Evolutionary conservation across 495 filamentous ascomycete species (phyloP).

Genomic region (Neurospora sp.): DNA sequence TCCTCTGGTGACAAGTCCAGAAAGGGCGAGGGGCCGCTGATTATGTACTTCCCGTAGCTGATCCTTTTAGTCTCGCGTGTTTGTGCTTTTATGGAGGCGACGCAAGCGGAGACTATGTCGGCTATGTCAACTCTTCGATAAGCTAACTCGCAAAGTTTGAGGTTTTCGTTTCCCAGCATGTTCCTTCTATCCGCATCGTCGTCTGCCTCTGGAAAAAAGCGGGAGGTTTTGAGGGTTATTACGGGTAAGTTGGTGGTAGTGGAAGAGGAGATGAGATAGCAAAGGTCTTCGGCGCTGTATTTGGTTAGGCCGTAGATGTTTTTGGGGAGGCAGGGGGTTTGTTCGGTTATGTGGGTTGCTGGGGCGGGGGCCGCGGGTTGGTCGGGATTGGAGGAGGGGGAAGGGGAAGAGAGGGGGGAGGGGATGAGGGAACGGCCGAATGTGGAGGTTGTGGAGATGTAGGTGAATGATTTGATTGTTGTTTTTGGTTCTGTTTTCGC

Average conservation of each 20-base stretch:
- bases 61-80: not conserved
- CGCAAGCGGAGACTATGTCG: conserved; percentile 18
- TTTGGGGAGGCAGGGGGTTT: conserved; percentile 11
- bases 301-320: conserved; percentile 26
- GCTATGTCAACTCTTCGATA: conserved; percentile 20
- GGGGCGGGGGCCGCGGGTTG: too few relatives aligned
- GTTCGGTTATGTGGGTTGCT: conserved; percentile 20
- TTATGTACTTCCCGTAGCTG: conserved; percentile 13
- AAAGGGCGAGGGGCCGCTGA: conserved; percentile 17
- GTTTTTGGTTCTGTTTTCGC: not conserved
- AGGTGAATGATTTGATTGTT: conserved; percentile 15
- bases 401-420: not conserved
- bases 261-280: conserved; percentile 6
- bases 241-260: too few relatives aligned
- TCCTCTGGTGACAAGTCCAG: not conserved
- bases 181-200: too few relatives aligned
- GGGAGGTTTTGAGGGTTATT: conserved; percentile 16
- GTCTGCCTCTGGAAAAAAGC: conserved; percentile 25
- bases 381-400: too few relatives aligned
- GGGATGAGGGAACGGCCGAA: conserved; percentile 17
- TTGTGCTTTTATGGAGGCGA: conserved; percentile 1
- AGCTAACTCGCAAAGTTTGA: conserved; percentile 23
- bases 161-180: too few relatives aligned
- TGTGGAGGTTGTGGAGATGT: conserved; percentile 21
- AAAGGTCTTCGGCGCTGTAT: conserved; percentile 19